These are phyloP conservation scores for Leucosporidium scottii DNA, from an alignment of 768 basidiomycete species.

Conservation along the genomic window DNA sequence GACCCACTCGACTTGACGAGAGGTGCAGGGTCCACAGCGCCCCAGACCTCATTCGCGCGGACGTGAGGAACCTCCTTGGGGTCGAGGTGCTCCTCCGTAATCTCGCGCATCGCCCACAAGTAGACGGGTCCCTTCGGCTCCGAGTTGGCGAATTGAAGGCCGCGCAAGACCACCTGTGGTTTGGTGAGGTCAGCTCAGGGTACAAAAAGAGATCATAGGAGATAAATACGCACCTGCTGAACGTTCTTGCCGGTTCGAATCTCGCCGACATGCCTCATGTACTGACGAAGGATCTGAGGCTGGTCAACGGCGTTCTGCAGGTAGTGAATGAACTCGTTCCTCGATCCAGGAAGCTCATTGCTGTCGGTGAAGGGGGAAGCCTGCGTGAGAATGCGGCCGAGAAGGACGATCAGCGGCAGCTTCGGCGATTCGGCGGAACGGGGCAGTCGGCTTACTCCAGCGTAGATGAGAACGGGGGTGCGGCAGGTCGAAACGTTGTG, in stretches of 20 bases:
- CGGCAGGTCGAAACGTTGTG: conserved; percentile 62
- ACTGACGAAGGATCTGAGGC: conserved; percentile 59
- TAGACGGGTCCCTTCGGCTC: conserved; percentile 68
- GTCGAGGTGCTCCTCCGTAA: conserved; percentile 59
- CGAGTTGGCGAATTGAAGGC: conserved; percentile 62
- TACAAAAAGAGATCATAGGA: too few species aligned
- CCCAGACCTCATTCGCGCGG: conserved; percentile 48
- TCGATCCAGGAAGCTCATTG: conserved; percentile 55
- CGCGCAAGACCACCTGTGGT: conserved; percentile 48
- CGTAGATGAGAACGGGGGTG: conserved; percentile 62
- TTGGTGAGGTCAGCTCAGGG: background rate
- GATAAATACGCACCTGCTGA: conserved; percentile 39
- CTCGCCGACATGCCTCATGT: conserved; percentile 62
- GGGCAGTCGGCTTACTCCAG: conserved; percentile 49
- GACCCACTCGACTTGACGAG: conserved; percentile 46
- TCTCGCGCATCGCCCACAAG: conserved; percentile 65
- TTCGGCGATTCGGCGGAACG: conserved; percentile 65
- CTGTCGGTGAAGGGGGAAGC: conserved; percentile 56
- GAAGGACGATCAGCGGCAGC: conserved; percentile 54
- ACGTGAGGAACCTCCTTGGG: conserved; percentile 41
- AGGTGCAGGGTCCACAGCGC: conserved; percentile 50
- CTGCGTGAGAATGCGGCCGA: conserved; percentile 63
- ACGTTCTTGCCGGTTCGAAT: conserved; percentile 54
- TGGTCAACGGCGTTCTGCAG: conserved; percentile 62
- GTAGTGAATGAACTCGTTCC: conserved; percentile 72